Evolutionary conservation across 345 rosid species (phyloP).

Genomic region (Eucalyptus pumila): DNA sequence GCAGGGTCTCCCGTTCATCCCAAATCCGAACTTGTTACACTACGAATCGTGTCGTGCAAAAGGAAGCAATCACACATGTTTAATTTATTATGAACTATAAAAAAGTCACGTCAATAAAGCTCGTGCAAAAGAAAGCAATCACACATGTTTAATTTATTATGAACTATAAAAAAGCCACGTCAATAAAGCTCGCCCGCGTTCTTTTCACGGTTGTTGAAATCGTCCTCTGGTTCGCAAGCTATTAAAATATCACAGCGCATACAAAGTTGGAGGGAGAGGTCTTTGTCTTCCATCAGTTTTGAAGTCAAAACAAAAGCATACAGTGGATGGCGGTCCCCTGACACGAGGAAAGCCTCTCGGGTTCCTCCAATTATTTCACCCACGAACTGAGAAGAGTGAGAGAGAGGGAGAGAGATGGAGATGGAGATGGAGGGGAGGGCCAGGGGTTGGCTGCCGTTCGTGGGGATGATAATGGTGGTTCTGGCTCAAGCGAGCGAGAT

Average conservation of each 20-base stretch:
- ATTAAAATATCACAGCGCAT: neutral
- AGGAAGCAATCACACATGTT: neutral
- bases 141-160: neutral
- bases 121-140: neutral
- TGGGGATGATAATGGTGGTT: constrained; percentile 31
- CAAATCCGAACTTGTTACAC: neutral
- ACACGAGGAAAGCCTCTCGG: neutral
- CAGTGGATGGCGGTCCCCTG: neutral
- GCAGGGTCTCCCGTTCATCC: neutral
- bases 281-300: neutral
- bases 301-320: neutral
- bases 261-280: neutral
- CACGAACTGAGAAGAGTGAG: neutral
- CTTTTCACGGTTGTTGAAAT: neutral
- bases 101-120: neutral
- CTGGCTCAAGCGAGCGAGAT: constrained; percentile 10
- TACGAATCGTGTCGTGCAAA: neutral
- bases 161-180: neutral
- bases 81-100: neutral
- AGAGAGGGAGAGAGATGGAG: neutral
- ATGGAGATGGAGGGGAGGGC: neutral
- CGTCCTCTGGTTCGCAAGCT: neutral
- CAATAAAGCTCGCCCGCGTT: neutral
- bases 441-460: neutral
- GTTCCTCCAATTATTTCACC: neutral